Conservation (phyloP, 495 filamentous ascomycete species). For the Aspergillus wentii region DNA sequence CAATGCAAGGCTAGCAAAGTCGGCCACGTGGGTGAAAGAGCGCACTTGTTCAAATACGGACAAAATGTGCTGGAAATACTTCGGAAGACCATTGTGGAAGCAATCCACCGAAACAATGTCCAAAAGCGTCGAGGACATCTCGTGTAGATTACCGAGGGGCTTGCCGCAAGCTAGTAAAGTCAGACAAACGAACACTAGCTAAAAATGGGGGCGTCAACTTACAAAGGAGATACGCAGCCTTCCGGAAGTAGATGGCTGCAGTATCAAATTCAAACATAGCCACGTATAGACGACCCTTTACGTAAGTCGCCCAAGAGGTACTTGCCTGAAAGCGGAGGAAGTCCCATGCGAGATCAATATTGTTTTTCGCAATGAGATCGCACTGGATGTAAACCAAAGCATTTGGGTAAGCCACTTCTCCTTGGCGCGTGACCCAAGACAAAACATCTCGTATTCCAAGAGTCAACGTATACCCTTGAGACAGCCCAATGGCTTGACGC, state of each 20-base stretch:
- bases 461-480: slow-evolving; percentile 44
- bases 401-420: slow-evolving; percentile 39
- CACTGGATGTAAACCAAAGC: slow-evolving; percentile 60
- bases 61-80: slow-evolving; percentile 84
- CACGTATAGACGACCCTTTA: slow-evolving; percentile 77
- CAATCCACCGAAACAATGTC: slow-evolving; percentile 64
- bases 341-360: slow-evolving; percentile 70
- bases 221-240: slow-evolving; percentile 79
- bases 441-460: slow-evolving; percentile 45
- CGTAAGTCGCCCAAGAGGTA: slow-evolving; percentile 73
- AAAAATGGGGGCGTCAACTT: slow-evolving; percentile 28
- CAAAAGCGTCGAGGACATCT: slow-evolving; percentile 57
- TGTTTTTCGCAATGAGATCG: slow-evolving; percentile 61
- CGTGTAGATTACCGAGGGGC: slow-evolving; percentile 41
- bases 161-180: slow-evolving; percentile 33
- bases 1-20: slow-evolving; percentile 77
- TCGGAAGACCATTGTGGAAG: slow-evolving; percentile 70
- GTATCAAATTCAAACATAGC: slow-evolving; percentile 63
- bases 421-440: slow-evolving; percentile 43
- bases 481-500: slow-evolving; percentile 31
- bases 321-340: slow-evolving; percentile 64
- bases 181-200: slow-evolving; percentile 3
- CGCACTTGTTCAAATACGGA: slow-evolving; percentile 73
- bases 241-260: slow-evolving; percentile 75
- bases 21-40: slow-evolving; percentile 70